phyloP scores from a whole-genome alignment of 768 basidiomycete genomes.

The Naganishia kalamii region DNA sequence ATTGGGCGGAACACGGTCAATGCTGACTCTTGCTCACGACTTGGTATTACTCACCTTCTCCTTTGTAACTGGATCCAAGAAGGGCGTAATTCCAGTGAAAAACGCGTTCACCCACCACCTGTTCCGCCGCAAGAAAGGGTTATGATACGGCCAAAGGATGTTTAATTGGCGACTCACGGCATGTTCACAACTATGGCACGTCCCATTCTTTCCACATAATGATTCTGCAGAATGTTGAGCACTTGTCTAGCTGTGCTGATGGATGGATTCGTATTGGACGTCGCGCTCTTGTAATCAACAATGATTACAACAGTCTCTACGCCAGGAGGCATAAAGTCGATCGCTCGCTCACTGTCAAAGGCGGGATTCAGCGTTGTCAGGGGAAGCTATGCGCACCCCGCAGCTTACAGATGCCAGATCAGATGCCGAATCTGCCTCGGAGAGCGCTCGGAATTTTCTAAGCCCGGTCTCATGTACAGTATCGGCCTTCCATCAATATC shows the following conservation, averaged over 20 bases:
- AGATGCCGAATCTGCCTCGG: slow-evolving; percentile 76
- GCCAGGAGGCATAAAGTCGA: slow-evolving; percentile 77
- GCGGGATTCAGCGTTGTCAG: background rate
- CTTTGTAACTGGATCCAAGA: slow-evolving; percentile 78
- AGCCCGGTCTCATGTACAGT: slow-evolving; percentile 79
- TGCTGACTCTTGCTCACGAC: background rate
- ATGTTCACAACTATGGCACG: slow-evolving; percentile 77
- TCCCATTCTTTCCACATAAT: slow-evolving; percentile 63
- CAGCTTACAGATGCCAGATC: slow-evolving; percentile 72
- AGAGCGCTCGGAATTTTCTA: slow-evolving; percentile 72
- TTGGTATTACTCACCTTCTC: slow-evolving; percentile 60
- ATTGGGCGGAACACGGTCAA: background rate
- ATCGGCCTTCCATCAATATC: slow-evolving; percentile 81
- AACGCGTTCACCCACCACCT: slow-evolving; percentile 51
- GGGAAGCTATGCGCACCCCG: background rate
- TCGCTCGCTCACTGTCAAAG: slow-evolving; percentile 67
- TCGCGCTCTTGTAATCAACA: slow-evolving; percentile 78
- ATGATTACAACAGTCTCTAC: slow-evolving; percentile 77
- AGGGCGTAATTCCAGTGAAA: slow-evolving; percentile 64
- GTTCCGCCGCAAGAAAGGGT: slow-evolving; percentile 51
- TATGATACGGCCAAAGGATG: background rate
- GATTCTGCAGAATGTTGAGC: slow-evolving; percentile 72
- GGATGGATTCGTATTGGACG: slow-evolving; percentile 74
- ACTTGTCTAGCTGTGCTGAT: slow-evolving; percentile 73
- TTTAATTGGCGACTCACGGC: slow-evolving; percentile 50